phyloP scores from a whole-genome alignment of 1,139 yeast species.

The Saccharomyces hybrid region DNA sequence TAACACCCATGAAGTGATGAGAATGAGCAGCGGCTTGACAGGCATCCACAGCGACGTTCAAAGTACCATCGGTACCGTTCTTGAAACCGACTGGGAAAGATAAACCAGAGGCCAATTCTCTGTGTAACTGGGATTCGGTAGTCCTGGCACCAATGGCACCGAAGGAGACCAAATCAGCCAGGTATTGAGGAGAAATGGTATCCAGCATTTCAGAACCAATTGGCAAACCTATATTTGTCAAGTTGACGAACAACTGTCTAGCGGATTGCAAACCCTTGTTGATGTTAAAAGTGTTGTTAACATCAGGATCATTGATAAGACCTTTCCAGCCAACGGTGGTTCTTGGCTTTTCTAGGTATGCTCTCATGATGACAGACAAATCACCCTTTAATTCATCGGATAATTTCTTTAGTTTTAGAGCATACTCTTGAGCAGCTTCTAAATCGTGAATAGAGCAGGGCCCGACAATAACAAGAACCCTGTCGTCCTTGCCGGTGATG shows the following conservation, averaged over 20 bases:
- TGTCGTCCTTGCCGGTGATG: conserved; percentile 68
- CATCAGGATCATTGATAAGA: conserved; percentile 91
- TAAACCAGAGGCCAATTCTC: conserved; percentile 93
- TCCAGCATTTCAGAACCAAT: conserved; percentile 98
- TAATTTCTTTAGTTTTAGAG: conserved; percentile 55
- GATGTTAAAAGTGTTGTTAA: conserved; percentile 86
- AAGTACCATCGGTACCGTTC: conserved; percentile 95
- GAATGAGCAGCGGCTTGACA: conserved; percentile 85
- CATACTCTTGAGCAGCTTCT: conserved; percentile 83
- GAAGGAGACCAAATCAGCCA: conserved; percentile 82
- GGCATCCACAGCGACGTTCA: conserved; percentile 92
- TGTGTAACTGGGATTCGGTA: conserved; percentile 94
- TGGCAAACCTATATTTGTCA: conserved; percentile 73
- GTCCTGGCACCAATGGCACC: conserved; percentile 99
- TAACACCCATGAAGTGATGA: conserved; percentile 95
- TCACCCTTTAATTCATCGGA: conserved; percentile 68
- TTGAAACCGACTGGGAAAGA: conserved; percentile 98
- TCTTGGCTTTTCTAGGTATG: conserved; percentile 95
- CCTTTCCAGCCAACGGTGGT: conserved; percentile 99
- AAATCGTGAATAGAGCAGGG: conserved; percentile 97
- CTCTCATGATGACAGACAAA: conserved; percentile 85
- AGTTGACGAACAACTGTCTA: conserved; percentile 75
- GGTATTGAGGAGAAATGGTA: conserved; percentile 95
- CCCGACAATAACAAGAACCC: conserved; percentile 77
- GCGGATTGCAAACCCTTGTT: conserved; percentile 89